A percentile compares a stretch with the other conserved stretches of the same genome.
Evolutionary conservation across 495 filamentous ascomycete genomes (phyloP).

Genomic region (Chaetomium cochliodes): DNA sequence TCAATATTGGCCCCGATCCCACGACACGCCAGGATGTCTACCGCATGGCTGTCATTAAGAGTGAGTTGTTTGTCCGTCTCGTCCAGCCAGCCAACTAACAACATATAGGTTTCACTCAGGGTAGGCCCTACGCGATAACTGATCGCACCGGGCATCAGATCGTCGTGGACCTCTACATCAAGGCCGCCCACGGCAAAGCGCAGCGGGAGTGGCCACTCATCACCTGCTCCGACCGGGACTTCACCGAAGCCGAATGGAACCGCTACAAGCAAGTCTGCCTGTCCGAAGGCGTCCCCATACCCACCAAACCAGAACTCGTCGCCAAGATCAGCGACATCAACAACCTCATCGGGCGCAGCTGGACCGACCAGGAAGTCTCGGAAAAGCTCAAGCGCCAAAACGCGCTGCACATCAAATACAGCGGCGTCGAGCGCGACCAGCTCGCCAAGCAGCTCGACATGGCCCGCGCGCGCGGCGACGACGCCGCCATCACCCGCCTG

Average conservation of each 20-base stretch:
- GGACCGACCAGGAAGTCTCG: slow-evolving; percentile 76
- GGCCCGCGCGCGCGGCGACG: slow-evolving; percentile 63
- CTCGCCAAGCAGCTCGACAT: slow-evolving; percentile 60
- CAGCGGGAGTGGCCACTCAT: slow-evolving; percentile 79
- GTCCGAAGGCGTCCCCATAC: slow-evolving; percentile 67
- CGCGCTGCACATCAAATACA: slow-evolving; percentile 56
- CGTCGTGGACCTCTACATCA: slow-evolving; percentile 71
- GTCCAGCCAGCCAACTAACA: neutral
- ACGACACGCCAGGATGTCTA: slow-evolving; percentile 71
- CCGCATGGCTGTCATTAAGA: slow-evolving; percentile 81
- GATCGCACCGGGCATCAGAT: slow-evolving; percentile 66
- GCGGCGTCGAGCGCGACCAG: slow-evolving; percentile 61
- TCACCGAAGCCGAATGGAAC: slow-evolving; percentile 76
- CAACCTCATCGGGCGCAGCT: slow-evolving; percentile 67
- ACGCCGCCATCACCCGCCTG: slow-evolving; percentile 56
- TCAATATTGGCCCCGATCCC: slow-evolving; percentile 71
- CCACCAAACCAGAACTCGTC: slow-evolving; percentile 62
- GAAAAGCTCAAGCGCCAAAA: slow-evolving; percentile 71
- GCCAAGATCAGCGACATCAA: slow-evolving; percentile 82
- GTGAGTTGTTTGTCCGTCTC: slow-evolving; percentile 43
- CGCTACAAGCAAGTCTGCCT: slow-evolving; percentile 77
- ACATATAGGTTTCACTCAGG: slow-evolving; percentile 65
- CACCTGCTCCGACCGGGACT: slow-evolving; percentile 69
- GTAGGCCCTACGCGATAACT: slow-evolving; percentile 77
- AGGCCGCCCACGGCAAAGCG: slow-evolving; percentile 71